Conservation (phyloP, 2,329 filamentous ascomycete species). For the Alternaria dauci region DNA sequence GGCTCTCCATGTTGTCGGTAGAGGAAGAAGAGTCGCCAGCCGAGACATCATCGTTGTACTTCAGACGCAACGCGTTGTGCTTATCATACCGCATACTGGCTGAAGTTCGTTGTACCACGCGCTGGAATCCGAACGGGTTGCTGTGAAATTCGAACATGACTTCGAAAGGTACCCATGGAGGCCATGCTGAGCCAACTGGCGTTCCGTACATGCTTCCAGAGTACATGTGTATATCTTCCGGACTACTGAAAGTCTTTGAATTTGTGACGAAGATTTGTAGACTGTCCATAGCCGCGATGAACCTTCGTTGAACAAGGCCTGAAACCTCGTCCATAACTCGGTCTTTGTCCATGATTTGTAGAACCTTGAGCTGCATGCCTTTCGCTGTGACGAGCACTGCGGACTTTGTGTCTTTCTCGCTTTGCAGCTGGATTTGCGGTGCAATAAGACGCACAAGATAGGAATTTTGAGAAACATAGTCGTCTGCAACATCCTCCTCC, state of each 20-base stretch:
- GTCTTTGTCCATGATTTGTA: slow-evolving; percentile 98
- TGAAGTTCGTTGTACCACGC: slow-evolving; percentile 96
- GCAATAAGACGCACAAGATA: slow-evolving; percentile 96
- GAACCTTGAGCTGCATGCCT: slow-evolving; percentile 96
- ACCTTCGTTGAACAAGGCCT: slow-evolving; percentile 92
- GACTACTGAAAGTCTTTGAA: slow-evolving; percentile 83
- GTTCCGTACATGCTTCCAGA: slow-evolving; percentile 93
- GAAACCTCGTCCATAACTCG: slow-evolving; percentile 91
- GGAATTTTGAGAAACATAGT: slow-evolving; percentile 89
- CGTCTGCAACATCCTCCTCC: slow-evolving; percentile 74
- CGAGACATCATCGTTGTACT: slow-evolving; percentile 94
- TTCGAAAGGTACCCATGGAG: slow-evolving; percentile 97
- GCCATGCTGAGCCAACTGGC: slow-evolving; percentile 85
- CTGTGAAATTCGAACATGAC: slow-evolving; percentile 97
- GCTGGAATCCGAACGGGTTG: slow-evolving; percentile 96
- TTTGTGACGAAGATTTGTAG: slow-evolving; percentile 98
- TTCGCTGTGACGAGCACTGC: slow-evolving; percentile 97
- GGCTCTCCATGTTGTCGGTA: slow-evolving; percentile 70
- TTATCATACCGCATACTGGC: slow-evolving; percentile 96
- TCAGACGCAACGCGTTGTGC: slow-evolving; percentile 94
- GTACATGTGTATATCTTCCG: slow-evolving; percentile 88
- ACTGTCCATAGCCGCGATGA: slow-evolving; percentile 95
- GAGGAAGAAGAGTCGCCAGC: slow-evolving; percentile 63
- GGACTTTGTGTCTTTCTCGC: slow-evolving; percentile 96
- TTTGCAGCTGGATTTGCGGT: slow-evolving; percentile 96